Conservation (phyloP, 1,139 yeast genomes). For the Taiozyma sp. region DNA sequence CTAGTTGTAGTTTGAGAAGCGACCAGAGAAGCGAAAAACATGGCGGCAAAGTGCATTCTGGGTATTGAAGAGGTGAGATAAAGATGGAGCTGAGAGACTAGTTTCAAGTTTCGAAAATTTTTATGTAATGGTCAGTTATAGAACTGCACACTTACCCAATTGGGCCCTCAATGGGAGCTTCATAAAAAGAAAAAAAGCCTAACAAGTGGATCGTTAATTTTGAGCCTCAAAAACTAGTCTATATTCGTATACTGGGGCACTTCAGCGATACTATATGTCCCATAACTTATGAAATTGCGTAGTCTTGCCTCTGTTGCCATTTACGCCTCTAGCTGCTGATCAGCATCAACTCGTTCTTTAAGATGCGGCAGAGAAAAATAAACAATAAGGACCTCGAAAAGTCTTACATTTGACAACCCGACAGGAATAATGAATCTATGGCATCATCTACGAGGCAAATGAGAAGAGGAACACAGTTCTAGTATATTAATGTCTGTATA, state of each 20-base stretch:
- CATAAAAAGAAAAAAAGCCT: background rate
- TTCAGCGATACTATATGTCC: background rate
- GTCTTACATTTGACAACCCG: no score
- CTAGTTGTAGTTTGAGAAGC: conserved; percentile 10
- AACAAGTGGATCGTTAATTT: background rate
- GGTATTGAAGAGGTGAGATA: background rate
- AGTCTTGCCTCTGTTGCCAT: no score
- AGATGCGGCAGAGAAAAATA: no score
- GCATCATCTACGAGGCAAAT: no score
- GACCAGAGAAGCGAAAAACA: background rate
- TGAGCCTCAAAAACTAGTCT: conserved; percentile 4
- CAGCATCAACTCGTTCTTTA: no score
- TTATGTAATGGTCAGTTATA: background rate
- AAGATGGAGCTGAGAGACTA: background rate
- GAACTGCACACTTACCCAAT: conserved; percentile 3
- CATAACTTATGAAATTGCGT: no score
- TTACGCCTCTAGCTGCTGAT: no score
- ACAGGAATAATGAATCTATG: no score
- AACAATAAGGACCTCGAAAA: no score
- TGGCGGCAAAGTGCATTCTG: background rate
- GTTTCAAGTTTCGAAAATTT: background rate
- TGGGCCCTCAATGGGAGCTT: conserved; percentile 5
- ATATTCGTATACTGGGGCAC: background rate
- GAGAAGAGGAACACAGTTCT: no score
- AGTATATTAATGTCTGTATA: no score